phyloP scores from a whole-genome alignment of 495 filamentous ascomycete species.

The Chlorociboria aeruginascens region DNA sequence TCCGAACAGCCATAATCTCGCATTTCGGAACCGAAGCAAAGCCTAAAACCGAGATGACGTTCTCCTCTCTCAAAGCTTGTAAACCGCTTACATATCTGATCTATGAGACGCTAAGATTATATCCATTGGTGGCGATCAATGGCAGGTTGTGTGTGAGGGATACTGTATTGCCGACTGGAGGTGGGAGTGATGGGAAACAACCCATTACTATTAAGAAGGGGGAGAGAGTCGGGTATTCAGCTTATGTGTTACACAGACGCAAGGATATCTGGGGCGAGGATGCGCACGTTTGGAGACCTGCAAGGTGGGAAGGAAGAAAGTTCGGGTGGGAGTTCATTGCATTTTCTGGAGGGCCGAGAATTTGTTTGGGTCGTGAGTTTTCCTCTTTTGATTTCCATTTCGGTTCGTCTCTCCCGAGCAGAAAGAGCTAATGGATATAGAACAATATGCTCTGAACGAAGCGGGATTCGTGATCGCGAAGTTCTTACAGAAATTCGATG shows the following conservation, averaged over 20 bases:
- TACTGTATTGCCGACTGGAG: conserved; percentile 37
- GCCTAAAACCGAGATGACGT: conserved; percentile 6
- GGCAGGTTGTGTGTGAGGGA: conserved; percentile 35
- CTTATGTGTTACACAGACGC: conserved; percentile 14
- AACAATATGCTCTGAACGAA: conserved; percentile 69
- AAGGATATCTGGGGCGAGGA: conserved; percentile 27
- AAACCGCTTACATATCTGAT: conserved; percentile 8
- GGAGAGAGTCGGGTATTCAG: conserved; percentile 4
- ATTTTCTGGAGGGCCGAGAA: conserved; percentile 52
- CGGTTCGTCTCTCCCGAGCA: neutral
- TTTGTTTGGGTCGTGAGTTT: conserved; percentile 62
- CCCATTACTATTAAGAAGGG: conserved; percentile 36
- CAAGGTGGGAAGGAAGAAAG: conserved; percentile 38
- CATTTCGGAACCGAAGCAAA: conserved; percentile 10
- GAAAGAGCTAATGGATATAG: neutral
- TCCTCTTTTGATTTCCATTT: neutral
- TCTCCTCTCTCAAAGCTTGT: conserved; percentile 10
- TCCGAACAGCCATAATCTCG: conserved; percentile 21
- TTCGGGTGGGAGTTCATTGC: conserved; percentile 45
- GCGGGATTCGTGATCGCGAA: conserved; percentile 58
- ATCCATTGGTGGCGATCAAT: conserved; percentile 44
- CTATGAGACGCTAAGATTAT: conserved; percentile 35
- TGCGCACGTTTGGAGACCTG: conserved; percentile 38
- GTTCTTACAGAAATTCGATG: conserved; percentile 57
- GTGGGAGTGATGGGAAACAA: conserved; percentile 32